Base-by-base conservation (phyloP, 192 early-diverging fungal genomes). In the Podila horticola region DNA sequence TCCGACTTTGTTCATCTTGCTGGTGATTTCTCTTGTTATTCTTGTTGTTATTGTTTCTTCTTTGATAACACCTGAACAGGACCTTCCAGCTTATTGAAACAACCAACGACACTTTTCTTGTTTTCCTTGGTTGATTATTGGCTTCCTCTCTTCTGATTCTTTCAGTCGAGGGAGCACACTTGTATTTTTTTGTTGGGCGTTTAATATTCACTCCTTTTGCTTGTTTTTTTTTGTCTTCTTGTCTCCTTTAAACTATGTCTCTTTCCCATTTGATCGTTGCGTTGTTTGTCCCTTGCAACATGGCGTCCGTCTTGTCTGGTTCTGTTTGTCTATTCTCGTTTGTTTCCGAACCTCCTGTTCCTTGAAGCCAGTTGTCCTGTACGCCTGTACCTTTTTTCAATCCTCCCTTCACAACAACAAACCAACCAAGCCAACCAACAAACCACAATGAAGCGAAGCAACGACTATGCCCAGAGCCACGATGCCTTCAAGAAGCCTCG, bases 401-500 rank as follows among this genome's bases (percentile, higher is more conserved):
- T 19, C 24, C 24, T 51, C 6, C 28, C 12, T 26, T 50, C 15
- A 3, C 24, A 17, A 19, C 48, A 55, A 4, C 33, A 52, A 69
- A 50, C 34, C 41, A 30, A 12, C 49, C 63, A 58, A 24, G 9
- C 30, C 50, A 64, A 45, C 60, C 36, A 65, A 38, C 62, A 2
- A 41, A 41, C 38, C 9, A 12, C 41, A 45, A 90, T 90, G 89
- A 90, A 89, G 84, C 85, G 89, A 75, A 86, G 85, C 67, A 90
- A 84, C 83, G 89, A 90, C 68, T 90, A 88, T 77, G 86, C 76
- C 62, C 86, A 86, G 60, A 82, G 74, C 28, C 75, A 85, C 66
- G 86, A 88, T 49, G 86, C 71, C 52, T 85, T 82, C 67, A 91
- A 91, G 69, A 91, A 91, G 62, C 89, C 85, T 30, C 85, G 90